phyloP scores from a whole-genome alignment of 83 land plant genomes.

The Picea abies region DNA sequence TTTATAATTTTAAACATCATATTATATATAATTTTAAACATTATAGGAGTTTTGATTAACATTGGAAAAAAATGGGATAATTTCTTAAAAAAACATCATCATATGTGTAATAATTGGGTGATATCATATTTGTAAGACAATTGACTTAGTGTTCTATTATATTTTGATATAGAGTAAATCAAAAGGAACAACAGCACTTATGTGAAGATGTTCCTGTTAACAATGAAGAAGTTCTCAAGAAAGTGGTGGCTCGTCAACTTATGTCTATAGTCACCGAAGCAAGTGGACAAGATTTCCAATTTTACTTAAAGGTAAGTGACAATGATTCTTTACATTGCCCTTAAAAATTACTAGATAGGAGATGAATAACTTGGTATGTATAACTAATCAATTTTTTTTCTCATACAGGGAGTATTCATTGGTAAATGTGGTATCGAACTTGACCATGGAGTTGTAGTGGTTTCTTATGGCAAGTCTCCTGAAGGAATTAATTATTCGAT shows the following conservation, averaged over 20 bases:
- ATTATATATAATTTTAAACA: too few species aligned
- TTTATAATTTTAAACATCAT: too few species aligned
- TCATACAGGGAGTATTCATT: conserved; percentile 46
- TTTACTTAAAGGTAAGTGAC: conserved; percentile 20
- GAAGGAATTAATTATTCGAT: conserved; percentile 46
- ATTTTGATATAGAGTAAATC: too few species aligned
- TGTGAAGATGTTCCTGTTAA: conserved; percentile 25
- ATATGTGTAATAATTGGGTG: too few species aligned
- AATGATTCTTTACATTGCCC: too few species aligned
- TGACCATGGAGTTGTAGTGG: conserved; percentile 52
- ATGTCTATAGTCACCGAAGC: conserved; percentile 41
- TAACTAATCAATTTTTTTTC: not conserved
- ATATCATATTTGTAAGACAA: too few species aligned
- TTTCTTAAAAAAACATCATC: too few species aligned
- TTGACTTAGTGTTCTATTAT: too few species aligned
- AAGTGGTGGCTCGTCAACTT: conserved; percentile 34
- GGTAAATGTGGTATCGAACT: conserved; percentile 41
- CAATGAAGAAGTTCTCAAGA: conserved; percentile 25
- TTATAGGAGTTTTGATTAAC: too few species aligned
- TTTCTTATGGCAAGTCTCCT: conserved; percentile 41
- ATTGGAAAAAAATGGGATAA: too few species aligned
- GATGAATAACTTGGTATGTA: too few species aligned
- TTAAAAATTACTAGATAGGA: too few species aligned
- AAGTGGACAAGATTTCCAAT: conserved; percentile 25
- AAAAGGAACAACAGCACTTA: not conserved